Percentiles rank a stretch among this genome's conserved stretches.
phyloP scores from a whole-genome alignment of 164 flowering plant genomes.

The Umbilicus rupestris region DNA sequence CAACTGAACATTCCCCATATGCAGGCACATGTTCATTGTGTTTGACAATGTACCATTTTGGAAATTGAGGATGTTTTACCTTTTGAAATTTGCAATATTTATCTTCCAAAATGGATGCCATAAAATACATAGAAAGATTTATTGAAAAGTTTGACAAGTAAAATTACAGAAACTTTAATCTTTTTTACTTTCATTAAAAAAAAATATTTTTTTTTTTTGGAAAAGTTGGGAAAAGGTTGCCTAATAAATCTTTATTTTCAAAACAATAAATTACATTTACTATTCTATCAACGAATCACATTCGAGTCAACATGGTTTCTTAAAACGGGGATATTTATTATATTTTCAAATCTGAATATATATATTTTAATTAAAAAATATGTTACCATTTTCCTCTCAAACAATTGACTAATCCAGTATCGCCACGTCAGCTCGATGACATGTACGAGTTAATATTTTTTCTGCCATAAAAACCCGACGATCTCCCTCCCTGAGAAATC shows the following conservation, averaged over 20 bases:
- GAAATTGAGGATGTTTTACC: no score
- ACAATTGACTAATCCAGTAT: neutral
- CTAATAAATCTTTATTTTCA: neutral
- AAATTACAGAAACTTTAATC: neutral
- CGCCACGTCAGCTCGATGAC: constrained; percentile 3
- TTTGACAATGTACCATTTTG: no score
- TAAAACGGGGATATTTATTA: neutral
- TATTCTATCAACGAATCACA: neutral
- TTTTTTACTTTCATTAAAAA: no score
- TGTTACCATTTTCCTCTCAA: neutral
- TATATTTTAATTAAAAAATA: neutral
- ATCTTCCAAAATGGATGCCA: neutral
- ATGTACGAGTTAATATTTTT: neutral
- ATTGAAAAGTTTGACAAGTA: no score
- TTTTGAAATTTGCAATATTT: neutral
- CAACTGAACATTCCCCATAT: no score
- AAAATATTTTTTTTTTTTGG: no score
- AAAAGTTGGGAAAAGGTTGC: neutral
- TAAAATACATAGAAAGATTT: no score
- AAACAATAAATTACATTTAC: neutral
- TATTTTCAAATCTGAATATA: neutral
- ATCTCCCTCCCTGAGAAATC: neutral
- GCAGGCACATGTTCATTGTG: no score
- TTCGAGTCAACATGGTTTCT: neutral
- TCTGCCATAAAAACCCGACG: neutral